Conservation (phyloP, 2,329 filamentous ascomycete species). For the Didymella sp. region DNA sequence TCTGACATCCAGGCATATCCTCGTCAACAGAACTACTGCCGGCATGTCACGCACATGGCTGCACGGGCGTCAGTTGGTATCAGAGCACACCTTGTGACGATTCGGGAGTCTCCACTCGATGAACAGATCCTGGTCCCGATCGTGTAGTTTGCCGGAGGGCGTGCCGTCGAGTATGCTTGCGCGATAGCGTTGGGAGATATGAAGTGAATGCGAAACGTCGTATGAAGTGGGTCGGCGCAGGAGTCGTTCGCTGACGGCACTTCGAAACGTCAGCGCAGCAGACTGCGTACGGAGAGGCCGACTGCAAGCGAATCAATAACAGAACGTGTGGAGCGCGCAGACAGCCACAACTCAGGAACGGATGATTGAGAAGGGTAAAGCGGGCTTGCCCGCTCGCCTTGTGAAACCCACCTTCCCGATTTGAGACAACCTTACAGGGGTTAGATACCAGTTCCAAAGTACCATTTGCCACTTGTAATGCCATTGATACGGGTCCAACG, state of each 20-base stretch:
- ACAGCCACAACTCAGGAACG: constrained; percentile 11
- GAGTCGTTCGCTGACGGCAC: background rate
- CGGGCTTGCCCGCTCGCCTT: constrained; percentile 12
- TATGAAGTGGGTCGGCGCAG: constrained; percentile 4
- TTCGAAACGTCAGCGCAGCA: constrained; percentile 9
- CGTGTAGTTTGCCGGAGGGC: background rate
- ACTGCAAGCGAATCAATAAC: constrained; percentile 12
- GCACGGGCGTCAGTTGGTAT: constrained; percentile 8
- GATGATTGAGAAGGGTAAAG: constrained; percentile 7
- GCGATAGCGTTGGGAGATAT: background rate
- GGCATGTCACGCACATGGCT: constrained; percentile 19
- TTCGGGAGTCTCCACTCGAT: constrained; percentile 8
- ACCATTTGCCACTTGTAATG: constrained; percentile 10
- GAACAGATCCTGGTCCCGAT: constrained; percentile 1
- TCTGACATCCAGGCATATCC: constrained; percentile 11
- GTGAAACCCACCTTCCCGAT: constrained; percentile 21
- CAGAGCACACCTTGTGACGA: constrained; percentile 10
- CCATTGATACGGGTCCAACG: background rate
- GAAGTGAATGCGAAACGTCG: constrained; percentile 7
- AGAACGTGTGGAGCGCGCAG: constrained; percentile 11
- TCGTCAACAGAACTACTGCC: constrained; percentile 12
- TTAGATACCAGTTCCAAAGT: background rate
- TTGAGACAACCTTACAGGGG: constrained; percentile 11
- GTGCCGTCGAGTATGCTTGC: background rate
- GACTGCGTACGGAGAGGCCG: constrained; percentile 1